Evolutionary conservation across 345 rosid genomes (phyloP), one percentile per base, ranked within the genome.

Genomic region (Carallia brachiata): DNA sequence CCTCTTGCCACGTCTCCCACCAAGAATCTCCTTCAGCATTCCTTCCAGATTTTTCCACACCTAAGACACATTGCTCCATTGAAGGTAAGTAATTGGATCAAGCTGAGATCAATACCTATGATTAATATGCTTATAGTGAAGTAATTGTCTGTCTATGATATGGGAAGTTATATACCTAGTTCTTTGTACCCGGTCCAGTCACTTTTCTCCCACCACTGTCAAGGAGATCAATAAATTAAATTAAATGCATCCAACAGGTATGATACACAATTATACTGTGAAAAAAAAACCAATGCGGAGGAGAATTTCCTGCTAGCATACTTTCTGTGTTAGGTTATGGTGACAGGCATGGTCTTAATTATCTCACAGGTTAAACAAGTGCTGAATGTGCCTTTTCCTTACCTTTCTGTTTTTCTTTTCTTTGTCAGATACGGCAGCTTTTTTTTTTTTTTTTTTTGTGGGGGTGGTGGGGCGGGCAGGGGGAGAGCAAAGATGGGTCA

Each of bases 161-260:
- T 44, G 4, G 1, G 13, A 3, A 44, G 50, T 13, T 4, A 58
- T 68, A 66, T 90, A 91, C 97, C 99, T 80, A 95, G 87, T 81
- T 95, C 99, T 87, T 92, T 95, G 93, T 91, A 87, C 75, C 99
- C 97, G 19, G 88, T 91, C 99, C 99, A 95, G 81, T 91, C 87
- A 85, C 99, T 92, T 84, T 95, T 95, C 93, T 95, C 99, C 99
- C 99, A 95, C 99, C 99, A 95, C 99, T 95, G 99, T 81, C 92
- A 95, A 89, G 77, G 80, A 89, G 82, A 88, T 81, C 83, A 90
- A 90, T 67, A 87, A 90, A 90, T 82, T 86, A 80, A 79, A 86
- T 86, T 93, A 89, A 86, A 86, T 52, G 85, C 84, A 78, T 81
- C 84, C 83, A 84, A 89, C 88, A 76, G 84, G 89, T 87, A 78